Conservation (phyloP, 2,329 filamentous ascomycete genomes). For the Aspergillus alliaceus region DNA sequence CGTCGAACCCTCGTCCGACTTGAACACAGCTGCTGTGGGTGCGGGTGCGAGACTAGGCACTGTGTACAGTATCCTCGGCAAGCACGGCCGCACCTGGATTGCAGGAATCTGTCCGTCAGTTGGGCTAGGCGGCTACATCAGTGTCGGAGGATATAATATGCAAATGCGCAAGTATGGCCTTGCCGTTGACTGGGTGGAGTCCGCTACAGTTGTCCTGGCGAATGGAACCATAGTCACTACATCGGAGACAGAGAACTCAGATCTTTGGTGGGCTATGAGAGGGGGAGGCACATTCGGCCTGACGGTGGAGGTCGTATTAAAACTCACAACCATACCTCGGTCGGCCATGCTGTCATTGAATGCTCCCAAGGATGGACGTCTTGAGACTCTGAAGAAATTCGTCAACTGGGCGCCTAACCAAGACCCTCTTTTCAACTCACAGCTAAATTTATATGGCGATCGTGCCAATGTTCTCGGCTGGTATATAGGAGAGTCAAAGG, state of each 20-base stretch:
- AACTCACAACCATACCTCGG: neutral
- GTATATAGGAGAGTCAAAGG: neutral
- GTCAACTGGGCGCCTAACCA: neutral
- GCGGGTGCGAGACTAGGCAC: neutral
- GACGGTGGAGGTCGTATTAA: neutral
- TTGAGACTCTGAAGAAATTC: neutral
- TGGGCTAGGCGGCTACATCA: neutral
- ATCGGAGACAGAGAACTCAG: neutral
- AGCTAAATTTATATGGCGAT: neutral
- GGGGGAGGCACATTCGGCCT: neutral
- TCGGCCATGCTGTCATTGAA: neutral
- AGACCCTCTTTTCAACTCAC: neutral
- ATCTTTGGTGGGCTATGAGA: conserved; percentile 1
- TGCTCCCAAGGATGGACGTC: neutral
- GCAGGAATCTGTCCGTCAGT: neutral
- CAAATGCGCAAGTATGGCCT: neutral
- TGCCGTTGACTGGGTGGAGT: neutral
- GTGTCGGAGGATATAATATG: neutral
- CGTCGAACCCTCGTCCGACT: neutral
- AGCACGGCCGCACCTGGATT: neutral
- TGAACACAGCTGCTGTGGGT: neutral
- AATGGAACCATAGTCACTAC: neutral
- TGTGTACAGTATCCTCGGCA: neutral
- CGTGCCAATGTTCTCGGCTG: neutral
- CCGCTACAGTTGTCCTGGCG: neutral